A percentile compares a stretch with the other conserved stretches of the same genome.
phyloP scores from a whole-genome alignment of 768 basidiomycete species.

The Cystofilobasidium macerans region DNA sequence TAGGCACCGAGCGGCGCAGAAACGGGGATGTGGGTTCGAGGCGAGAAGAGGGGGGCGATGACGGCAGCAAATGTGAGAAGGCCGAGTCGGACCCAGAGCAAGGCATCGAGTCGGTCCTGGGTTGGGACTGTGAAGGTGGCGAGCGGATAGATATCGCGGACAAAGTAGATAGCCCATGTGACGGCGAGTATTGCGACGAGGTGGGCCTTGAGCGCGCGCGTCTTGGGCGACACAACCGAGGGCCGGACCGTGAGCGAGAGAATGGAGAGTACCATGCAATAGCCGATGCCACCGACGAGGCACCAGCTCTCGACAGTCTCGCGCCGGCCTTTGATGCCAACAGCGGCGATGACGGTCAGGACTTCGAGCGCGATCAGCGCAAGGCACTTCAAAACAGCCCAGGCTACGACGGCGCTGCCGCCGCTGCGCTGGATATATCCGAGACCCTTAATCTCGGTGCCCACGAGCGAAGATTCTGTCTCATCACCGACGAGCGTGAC shows the following conservation, averaged over 20 bases:
- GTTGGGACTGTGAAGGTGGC: conserved; percentile 18
- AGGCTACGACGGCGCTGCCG: conserved; percentile 16
- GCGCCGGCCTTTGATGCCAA: neutral
- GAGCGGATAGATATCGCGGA: conserved; percentile 25
- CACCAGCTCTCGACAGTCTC: conserved; percentile 17
- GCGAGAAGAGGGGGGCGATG: conserved; percentile 13
- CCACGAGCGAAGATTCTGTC: conserved; percentile 12
- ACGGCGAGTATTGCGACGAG: conserved; percentile 11
- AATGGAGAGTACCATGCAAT: conserved; percentile 12
- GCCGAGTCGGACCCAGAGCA: conserved; percentile 19
- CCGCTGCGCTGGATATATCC: conserved; percentile 21
- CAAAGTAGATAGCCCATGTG: conserved; percentile 9
- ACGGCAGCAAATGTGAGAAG: conserved; percentile 22
- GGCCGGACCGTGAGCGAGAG: conserved; percentile 13
- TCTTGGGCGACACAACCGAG: conserved; percentile 11
- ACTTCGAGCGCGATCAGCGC: conserved; percentile 5
- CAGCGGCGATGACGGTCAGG: conserved; percentile 8
- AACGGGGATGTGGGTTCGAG: conserved; percentile 21
- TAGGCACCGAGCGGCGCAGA: neutral
- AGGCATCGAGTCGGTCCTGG: conserved; percentile 8
- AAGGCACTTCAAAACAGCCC: conserved; percentile 4
- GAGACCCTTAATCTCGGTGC: neutral
- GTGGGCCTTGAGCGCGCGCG: conserved; percentile 20
- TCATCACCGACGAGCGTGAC: conserved; percentile 14
- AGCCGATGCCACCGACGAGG: conserved; percentile 3